Base-by-base conservation (phyloP, 768 basidiomycete genomes). In the Multifurca ochricompacta region DNA sequence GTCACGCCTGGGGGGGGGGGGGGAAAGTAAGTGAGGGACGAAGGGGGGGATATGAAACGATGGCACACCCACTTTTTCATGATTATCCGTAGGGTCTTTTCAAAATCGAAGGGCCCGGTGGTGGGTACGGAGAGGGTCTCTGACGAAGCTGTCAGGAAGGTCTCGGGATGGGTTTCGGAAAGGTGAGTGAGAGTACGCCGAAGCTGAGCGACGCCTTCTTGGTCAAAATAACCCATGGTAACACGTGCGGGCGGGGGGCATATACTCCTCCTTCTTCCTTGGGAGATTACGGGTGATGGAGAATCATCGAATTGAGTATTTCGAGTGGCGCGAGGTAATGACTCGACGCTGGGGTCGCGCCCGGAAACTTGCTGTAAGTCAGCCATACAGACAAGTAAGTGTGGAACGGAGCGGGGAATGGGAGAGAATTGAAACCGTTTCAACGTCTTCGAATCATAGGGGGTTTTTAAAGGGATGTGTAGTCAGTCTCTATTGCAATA, bases 171-270 rank as follows among this genome's bases (percentile, higher is more conserved):
- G 3, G 37, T 0, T 27, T 51, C 54, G 6, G 55, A 53, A 4
- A 59, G 1, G 10, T 58, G 66, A 21, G 65, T 72, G 53, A 79
- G 56, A 4, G 68, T 71, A 58, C 66, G 64, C 10, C 67, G 67
- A 5, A 81, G 69, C 41, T 70, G 59, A 3, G 60, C 63, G 32
- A 79, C 73, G 8, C 81, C 82, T 18, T 61, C 60, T 1, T 75
- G 79, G 64, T 84, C 81, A 60, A 83, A 82, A 59, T 73, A 74
- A 42, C 74, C 76, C 18, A 78, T 53, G 23, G 70, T 65, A 3
- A 78, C 74, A 78, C 74, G 51, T 63, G 70, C 11, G 32, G 30
- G 27, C 44, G 19, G 3, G n/a, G 39, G 16, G 9, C 32, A 3
- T 9, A 18, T 6, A 16, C 18, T 27, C 2, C 6, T 14, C 4